phyloP scores from a whole-genome alignment of 2,329 filamentous ascomycete species.

The Penicillium hesseltinei region DNA sequence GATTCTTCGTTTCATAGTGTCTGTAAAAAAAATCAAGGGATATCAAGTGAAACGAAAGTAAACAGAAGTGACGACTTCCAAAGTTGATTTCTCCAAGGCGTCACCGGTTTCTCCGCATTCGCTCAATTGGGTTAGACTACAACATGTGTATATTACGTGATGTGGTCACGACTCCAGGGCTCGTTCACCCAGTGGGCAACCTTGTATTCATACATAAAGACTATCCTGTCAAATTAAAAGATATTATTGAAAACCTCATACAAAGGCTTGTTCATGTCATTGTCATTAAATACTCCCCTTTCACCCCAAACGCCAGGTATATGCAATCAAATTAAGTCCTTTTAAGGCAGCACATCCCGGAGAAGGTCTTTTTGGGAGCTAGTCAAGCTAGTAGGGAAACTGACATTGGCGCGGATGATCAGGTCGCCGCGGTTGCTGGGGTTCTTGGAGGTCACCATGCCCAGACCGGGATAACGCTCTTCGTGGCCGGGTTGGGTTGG shows the following conservation, averaged over 20 bases:
- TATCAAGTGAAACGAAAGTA: not conserved
- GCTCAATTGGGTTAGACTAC: constrained; percentile 20
- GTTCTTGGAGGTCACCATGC: constrained; percentile 94
- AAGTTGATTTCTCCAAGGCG: constrained; percentile 14
- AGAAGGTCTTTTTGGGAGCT: constrained; percentile 74
- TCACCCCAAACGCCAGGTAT: constrained; percentile 28
- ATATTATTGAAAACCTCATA: not conserved
- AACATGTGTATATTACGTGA: not conserved
- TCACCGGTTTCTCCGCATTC: constrained; percentile 21
- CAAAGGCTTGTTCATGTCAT: constrained; percentile 10
- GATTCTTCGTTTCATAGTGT: constrained; percentile 51
- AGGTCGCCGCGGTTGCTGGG: constrained; percentile 82
- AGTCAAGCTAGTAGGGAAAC: constrained; percentile 79
- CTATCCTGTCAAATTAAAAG: not conserved
- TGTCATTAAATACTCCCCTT: constrained; percentile 20
- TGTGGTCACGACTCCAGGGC: not conserved
- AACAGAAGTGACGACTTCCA: constrained; percentile 2
- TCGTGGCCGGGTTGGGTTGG: constrained; percentile 82
- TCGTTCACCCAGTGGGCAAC: not conserved
- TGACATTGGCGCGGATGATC: constrained; percentile 85
- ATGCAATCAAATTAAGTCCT: constrained; percentile 19
- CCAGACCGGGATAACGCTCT: constrained; percentile 78
- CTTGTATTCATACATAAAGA: not conserved
- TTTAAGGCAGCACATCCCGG: constrained; percentile 67
- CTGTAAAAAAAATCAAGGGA: not conserved